Percentiles rank a stretch among this genome's conserved stretches.
Evolutionary conservation across 805 yeast species (phyloP).

Genomic region (Candida pseudoglaebosa): DNA sequence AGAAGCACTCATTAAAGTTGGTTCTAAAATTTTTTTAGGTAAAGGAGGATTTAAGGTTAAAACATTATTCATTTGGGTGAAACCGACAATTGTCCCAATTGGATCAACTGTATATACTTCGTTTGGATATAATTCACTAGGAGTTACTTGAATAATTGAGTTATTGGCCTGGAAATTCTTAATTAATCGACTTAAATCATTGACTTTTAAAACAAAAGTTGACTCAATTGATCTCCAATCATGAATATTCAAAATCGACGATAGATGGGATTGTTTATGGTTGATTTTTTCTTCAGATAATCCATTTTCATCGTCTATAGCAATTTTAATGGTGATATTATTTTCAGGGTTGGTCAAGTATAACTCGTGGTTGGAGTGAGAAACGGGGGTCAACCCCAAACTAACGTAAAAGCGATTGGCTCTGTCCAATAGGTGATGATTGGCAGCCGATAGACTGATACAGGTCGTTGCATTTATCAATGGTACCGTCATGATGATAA

Average conservation of each 20-base stretch:
- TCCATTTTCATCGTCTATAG: slow-evolving; percentile 13
- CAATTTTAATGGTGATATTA: slow-evolving; percentile 19
- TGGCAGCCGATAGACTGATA: slow-evolving; percentile 51
- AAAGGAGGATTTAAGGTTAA: slow-evolving; percentile 47
- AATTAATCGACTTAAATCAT: slow-evolving; percentile 37
- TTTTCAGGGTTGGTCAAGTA: slow-evolving; percentile 22
- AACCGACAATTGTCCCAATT: slow-evolving; percentile 76
- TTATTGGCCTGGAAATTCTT: slow-evolving; percentile 25
- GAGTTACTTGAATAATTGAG: slow-evolving; percentile 52
- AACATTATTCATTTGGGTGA: slow-evolving; percentile 60
- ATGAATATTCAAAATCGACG: slow-evolving; percentile 15
- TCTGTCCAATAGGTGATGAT: slow-evolving; percentile 35
- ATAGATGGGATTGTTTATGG: slow-evolving; percentile 10
- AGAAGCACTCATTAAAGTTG: slow-evolving; percentile 10
- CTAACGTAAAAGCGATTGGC: slow-evolving; percentile 57
- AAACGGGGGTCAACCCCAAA: slow-evolving; percentile 27
- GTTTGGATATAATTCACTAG: slow-evolving; percentile 69
- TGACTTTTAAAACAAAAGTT: slow-evolving; percentile 44
- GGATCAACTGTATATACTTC: slow-evolving; percentile 82
- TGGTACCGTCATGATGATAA: slow-evolving; percentile 22
- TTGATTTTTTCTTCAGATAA: slow-evolving; percentile 16
- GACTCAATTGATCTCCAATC: slow-evolving; percentile 52
- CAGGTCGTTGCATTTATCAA: slow-evolving; percentile 56
- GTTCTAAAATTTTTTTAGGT: slow-evolving; percentile 15
- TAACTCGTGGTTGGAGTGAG: slow-evolving; percentile 13